Conservation (phyloP, 169 alveolate species). For the Toxoplasma gondii region DNA sequence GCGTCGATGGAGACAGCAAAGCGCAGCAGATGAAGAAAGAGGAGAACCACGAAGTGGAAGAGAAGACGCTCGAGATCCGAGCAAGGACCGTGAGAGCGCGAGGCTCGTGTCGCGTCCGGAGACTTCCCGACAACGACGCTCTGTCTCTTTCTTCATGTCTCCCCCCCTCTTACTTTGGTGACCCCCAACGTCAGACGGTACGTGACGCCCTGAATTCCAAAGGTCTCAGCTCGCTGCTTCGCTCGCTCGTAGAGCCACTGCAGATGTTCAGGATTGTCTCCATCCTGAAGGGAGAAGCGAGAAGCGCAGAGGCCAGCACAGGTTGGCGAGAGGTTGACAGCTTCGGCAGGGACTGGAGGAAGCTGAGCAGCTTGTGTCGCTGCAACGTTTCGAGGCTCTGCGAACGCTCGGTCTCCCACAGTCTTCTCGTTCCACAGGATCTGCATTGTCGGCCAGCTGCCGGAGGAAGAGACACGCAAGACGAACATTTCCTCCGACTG, state of each 20-base stretch:
- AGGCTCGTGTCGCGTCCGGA: background rate
- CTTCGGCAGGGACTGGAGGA: no score
- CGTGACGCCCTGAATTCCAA: slow-evolving; percentile 71
- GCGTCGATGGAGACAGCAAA: background rate
- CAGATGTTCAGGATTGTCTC: slow-evolving; percentile 66
- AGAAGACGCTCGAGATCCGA: background rate
- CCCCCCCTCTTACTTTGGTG: slow-evolving; percentile 47
- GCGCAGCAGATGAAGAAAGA: background rate
- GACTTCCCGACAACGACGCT: background rate
- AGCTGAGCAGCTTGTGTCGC: no score
- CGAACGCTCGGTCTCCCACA: no score
- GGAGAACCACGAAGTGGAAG: background rate
- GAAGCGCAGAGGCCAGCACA: background rate
- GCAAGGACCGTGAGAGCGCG: no score
- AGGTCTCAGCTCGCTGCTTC: slow-evolving; percentile 54
- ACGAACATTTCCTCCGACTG: no score
- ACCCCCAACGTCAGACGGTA: slow-evolving; percentile 68
- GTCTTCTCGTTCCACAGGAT: no score
- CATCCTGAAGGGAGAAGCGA: slow-evolving; percentile 39
- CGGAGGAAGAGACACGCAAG: no score
- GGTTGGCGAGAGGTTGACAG: no score
- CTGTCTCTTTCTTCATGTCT: background rate
- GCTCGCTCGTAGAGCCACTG: slow-evolving; percentile 73
- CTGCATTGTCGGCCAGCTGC: no score
- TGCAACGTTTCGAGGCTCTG: no score